Conservation (phyloP, 495 filamentous ascomycete genomes). For the Trichoderma virens region DNA sequence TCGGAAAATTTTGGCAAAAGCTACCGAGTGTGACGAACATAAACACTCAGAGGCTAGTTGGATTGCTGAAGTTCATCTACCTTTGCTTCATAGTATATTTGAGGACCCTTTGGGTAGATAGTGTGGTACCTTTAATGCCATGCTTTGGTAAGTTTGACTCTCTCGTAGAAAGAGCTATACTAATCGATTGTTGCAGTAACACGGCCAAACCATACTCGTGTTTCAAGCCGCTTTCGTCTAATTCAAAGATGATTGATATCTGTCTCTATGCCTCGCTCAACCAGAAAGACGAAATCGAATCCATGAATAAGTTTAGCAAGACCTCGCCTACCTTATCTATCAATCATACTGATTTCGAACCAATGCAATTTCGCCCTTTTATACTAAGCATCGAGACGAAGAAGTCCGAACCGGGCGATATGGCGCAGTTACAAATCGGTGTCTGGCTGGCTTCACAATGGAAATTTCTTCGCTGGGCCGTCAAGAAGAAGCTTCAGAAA, state of each 20-base stretch:
- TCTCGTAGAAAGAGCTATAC: not conserved
- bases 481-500: not conserved
- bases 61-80: not conserved
- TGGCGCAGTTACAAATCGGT: not conserved
- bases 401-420: not conserved
- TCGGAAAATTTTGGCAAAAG: not conserved
- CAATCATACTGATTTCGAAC: constrained; percentile 12
- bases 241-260: not conserved
- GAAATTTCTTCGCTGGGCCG: not conserved
- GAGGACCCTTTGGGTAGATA: not conserved
- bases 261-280: not conserved
- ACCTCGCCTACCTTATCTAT: constrained; percentile 11
- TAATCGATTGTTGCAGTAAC: not conserved
- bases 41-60: not conserved
- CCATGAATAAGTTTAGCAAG: constrained; percentile 1
- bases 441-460: not conserved
- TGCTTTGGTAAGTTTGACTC: not conserved
- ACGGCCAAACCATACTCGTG: not conserved
- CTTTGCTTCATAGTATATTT: not conserved
- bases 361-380: not conserved
- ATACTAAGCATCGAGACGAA: not conserved
- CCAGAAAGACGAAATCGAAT: not conserved
- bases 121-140: not conserved
- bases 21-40: not conserved
- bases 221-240: not conserved